A percentile compares a stretch with the other conserved stretches of the same genome.
These are phyloP conservation scores for Diaporthe sp. DNA, from an alignment of 2,329 filamentous ascomycete genomes.

Conservation along the genomic window DNA sequence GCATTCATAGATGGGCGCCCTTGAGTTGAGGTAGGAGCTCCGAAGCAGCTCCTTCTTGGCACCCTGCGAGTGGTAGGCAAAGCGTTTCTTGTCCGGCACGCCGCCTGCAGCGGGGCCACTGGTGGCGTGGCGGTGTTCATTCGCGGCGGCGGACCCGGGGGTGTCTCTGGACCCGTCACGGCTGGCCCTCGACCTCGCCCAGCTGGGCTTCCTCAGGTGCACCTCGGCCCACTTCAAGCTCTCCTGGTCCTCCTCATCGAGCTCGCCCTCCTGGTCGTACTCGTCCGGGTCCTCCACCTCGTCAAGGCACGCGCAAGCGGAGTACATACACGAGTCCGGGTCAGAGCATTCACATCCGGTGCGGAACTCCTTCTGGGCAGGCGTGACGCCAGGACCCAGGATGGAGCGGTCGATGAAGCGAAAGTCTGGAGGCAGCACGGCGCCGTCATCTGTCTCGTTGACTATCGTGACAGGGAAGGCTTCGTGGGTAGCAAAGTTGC, in stretches of 20 bases:
- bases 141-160: slow-evolving; percentile 1
- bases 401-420: slow-evolving; percentile 74
- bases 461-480: slow-evolving; percentile 68
- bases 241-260: slow-evolving; percentile 47
- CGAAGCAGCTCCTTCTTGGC: slow-evolving; percentile 63
- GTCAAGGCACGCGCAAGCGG: slow-evolving; percentile 73
- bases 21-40: slow-evolving; percentile 61
- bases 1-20: slow-evolving; percentile 81
- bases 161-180: slow-evolving; percentile 22
- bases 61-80: slow-evolving; percentile 73
- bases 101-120: neutral
- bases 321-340: slow-evolving; percentile 74
- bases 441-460: slow-evolving; percentile 68
- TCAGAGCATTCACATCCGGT: slow-evolving; percentile 75
- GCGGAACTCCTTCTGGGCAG: slow-evolving; percentile 70
- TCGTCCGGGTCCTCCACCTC: slow-evolving; percentile 66
- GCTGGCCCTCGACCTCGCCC: slow-evolving; percentile 25
- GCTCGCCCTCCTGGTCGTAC: slow-evolving; percentile 60
- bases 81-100: slow-evolving; percentile 51
- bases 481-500: slow-evolving; percentile 60
- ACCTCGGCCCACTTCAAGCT: slow-evolving; percentile 27
- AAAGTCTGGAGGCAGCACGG: slow-evolving; percentile 70
- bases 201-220: slow-evolving; percentile 32
- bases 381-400: slow-evolving; percentile 68
- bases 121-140: neutral